Percentiles rank a stretch among this genome's conserved stretches.
Conservation (phyloP, 805 yeast species). For the Lachancea quebecensis region DNA sequence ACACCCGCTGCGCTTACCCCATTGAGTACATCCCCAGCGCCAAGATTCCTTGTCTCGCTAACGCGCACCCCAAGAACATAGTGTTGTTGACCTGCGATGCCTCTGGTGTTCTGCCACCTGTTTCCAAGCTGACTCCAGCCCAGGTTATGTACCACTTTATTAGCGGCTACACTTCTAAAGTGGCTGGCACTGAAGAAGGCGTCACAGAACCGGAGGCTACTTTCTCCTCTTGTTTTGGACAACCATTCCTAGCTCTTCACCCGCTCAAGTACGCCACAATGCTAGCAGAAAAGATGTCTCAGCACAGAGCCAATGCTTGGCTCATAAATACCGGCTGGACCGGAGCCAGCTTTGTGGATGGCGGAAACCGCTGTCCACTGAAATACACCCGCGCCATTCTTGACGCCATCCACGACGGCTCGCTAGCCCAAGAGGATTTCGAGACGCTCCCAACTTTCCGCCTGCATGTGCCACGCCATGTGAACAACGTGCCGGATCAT, state of each 20-base stretch:
- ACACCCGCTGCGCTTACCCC: slow-evolving; percentile 98
- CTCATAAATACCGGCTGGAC: slow-evolving; percentile 98
- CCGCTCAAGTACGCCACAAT: slow-evolving; percentile 98
- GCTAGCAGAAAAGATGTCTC: slow-evolving; percentile 83
- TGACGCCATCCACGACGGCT: slow-evolving; percentile 91
- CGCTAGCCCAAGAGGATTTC: slow-evolving; percentile 68
- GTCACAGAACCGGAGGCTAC: slow-evolving; percentile 97
- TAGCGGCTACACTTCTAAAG: slow-evolving; percentile 97
- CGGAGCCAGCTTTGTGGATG: slow-evolving; percentile 84
- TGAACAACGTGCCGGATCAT: slow-evolving; percentile 70
- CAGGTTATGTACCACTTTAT: slow-evolving; percentile 99
- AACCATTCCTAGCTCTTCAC: slow-evolving; percentile 95
- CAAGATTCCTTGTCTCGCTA: slow-evolving; percentile 87
- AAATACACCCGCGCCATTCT: slow-evolving; percentile 95
- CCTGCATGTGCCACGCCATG: slow-evolving; percentile 75
- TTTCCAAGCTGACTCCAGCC: slow-evolving; percentile 83
- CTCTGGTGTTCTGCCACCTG: slow-evolving; percentile 96
- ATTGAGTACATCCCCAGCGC: slow-evolving; percentile 96
- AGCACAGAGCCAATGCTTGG: slow-evolving; percentile 92
- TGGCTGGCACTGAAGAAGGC: slow-evolving; percentile 99
- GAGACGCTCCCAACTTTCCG: slow-evolving; percentile 84
- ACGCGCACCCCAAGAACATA: slow-evolving; percentile 86
- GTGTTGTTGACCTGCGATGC: slow-evolving; percentile 95
- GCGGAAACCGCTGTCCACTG: slow-evolving; percentile 96
- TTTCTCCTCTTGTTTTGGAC: slow-evolving; percentile 98